Percentiles rank a stretch among this genome's conserved stretches.
Conservation (phyloP, 2,329 filamentous ascomycete species). For the Hirsutella rhossiliensis region DNA sequence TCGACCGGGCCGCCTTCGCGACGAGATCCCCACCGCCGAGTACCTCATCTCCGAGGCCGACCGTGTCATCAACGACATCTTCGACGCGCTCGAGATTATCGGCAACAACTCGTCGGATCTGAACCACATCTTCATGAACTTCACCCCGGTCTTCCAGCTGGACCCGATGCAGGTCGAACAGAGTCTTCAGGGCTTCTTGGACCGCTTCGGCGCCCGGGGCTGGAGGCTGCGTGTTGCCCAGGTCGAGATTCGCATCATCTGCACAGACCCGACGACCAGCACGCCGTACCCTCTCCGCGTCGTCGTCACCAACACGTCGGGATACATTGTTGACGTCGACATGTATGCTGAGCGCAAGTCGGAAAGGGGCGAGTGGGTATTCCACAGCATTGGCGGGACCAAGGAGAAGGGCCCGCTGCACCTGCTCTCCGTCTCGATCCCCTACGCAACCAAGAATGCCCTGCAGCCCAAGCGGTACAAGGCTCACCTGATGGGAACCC, state of each 20-base stretch:
- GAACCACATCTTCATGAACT: slow-evolving; percentile 99
- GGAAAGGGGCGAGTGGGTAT: slow-evolving; percentile 95
- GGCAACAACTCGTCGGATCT: slow-evolving; percentile 98
- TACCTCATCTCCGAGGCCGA: slow-evolving; percentile 97
- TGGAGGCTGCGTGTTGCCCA: slow-evolving; percentile 96
- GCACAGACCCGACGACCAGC: slow-evolving; percentile 78
- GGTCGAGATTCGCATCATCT: slow-evolving; percentile 96
- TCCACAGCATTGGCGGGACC: slow-evolving; percentile 93
- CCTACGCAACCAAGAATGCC: slow-evolving; percentile 97
- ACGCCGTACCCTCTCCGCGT: slow-evolving; percentile 86
- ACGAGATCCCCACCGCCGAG: slow-evolving; percentile 96
- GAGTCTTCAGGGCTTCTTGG: slow-evolving; percentile 87
- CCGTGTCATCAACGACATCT: slow-evolving; percentile 91
- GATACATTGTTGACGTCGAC: slow-evolving; percentile 95
- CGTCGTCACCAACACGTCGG: slow-evolving; percentile 95
- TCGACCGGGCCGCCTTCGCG: slow-evolving; percentile 81
- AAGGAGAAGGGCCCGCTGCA: slow-evolving; percentile 95
- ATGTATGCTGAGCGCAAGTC: slow-evolving; percentile 97
- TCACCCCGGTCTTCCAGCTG: slow-evolving; percentile 91
- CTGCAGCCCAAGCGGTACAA: slow-evolving; percentile 98
- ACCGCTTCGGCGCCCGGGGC: slow-evolving; percentile 86
- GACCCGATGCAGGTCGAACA: slow-evolving; percentile 83
- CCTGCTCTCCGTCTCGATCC: slow-evolving; percentile 76
- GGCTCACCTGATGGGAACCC: slow-evolving; percentile 97
- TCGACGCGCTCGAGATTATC: slow-evolving; percentile 95